Percentiles rank a stretch among this genome's conserved stretches.
Conservation (phyloP, 2,329 filamentous ascomycete genomes). For the Monascus ruber region DNA sequence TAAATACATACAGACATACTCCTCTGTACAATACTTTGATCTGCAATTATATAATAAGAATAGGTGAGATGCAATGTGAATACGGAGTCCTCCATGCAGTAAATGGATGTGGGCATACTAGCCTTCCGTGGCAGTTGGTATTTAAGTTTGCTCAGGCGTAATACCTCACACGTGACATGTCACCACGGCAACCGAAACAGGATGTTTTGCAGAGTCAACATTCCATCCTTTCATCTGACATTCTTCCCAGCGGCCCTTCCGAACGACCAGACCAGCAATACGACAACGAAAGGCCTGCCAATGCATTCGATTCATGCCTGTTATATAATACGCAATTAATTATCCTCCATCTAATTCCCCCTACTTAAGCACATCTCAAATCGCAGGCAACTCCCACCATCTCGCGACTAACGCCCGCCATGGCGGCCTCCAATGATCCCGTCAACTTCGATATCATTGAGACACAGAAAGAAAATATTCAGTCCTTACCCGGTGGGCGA, state of each 20-base stretch:
- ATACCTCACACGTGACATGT: conserved; percentile 18
- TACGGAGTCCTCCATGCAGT: too few relatives aligned
- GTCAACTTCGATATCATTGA: conserved; percentile 82
- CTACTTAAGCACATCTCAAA: too few relatives aligned
- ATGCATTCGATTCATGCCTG: background rate
- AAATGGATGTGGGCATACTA: too few relatives aligned
- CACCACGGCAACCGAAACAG: conserved; percentile 18
- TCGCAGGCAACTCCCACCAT: conserved; percentile 34
- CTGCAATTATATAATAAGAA: too few relatives aligned
- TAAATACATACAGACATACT: too few relatives aligned
- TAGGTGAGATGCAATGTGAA: too few relatives aligned
- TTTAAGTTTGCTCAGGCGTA: background rate
- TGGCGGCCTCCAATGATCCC: conserved; percentile 32
- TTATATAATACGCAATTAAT: background rate
- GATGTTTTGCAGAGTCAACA: conserved; percentile 21
- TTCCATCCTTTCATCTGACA: background rate
- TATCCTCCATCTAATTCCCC: background rate
- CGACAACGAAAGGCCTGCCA: background rate
- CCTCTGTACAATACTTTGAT: too few relatives aligned
- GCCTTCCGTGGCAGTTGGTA: background rate
- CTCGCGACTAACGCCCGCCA: conserved; percentile 46
- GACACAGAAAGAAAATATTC: conserved; percentile 95
- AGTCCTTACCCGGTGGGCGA: conserved; percentile 74
- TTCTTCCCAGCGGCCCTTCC: background rate
- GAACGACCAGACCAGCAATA: too few relatives aligned